Conservation (phyloP, 2,329 filamentous ascomycete species). For the Pseudocercospora crystallina region DNA sequence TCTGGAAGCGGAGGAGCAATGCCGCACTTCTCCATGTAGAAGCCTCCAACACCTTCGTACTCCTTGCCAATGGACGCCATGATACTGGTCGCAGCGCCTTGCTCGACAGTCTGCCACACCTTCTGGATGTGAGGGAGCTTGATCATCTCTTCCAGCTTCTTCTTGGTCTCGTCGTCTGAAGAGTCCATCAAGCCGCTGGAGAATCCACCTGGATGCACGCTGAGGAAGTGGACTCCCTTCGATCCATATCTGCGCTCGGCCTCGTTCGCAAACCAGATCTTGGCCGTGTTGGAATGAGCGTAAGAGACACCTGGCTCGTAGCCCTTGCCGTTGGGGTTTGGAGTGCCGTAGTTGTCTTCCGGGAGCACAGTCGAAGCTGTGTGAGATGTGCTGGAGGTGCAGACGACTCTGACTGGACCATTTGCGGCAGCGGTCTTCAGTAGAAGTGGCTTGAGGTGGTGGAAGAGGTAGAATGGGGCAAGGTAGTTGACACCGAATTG, state of each 20-base stretch:
- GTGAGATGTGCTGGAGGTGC: slow-evolving; percentile 39
- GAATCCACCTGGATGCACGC: slow-evolving; percentile 51
- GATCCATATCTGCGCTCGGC: slow-evolving; percentile 52
- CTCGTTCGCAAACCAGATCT: slow-evolving; percentile 53
- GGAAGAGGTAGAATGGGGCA: slow-evolving; percentile 55
- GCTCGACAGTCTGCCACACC: slow-evolving; percentile 34
- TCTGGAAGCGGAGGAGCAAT: slow-evolving; percentile 32
- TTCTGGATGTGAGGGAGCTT: slow-evolving; percentile 4
- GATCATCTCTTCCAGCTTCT: slow-evolving; percentile 13
- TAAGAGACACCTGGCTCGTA: slow-evolving; percentile 22
- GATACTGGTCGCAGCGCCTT: slow-evolving; percentile 52
- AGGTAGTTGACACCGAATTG: slow-evolving; percentile 57
- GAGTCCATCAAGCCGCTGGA: slow-evolving; percentile 18
- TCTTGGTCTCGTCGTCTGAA: slow-evolving; percentile 16
- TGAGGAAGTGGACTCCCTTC: slow-evolving; percentile 42
- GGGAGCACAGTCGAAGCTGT: slow-evolving; percentile 13
- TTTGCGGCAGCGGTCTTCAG: slow-evolving; percentile 37
- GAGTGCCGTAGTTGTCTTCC: slow-evolving; percentile 41
- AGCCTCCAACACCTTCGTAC: slow-evolving; percentile 19
- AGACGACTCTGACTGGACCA: slow-evolving; percentile 50
- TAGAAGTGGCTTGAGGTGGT: slow-evolving; percentile 49
- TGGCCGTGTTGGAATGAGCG: slow-evolving; percentile 26
- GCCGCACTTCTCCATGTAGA: slow-evolving; percentile 36
- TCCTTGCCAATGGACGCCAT: slow-evolving; percentile 45
- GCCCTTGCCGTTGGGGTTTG: slow-evolving; percentile 19